These are phyloP conservation scores for Populus davidiana DNA, from an alignment of 345 rosid genomes.

Conservation along the genomic window DNA sequence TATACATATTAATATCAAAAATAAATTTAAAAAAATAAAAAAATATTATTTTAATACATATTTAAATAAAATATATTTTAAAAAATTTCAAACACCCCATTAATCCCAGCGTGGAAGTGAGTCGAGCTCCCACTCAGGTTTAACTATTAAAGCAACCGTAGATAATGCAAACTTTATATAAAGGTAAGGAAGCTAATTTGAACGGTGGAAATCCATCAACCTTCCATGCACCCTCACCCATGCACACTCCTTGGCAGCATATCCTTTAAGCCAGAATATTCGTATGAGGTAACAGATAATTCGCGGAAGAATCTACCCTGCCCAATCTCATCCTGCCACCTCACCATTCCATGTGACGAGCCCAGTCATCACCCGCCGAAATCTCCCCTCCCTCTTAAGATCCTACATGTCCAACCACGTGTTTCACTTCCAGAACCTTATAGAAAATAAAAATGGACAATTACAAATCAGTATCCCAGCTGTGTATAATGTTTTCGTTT, in stretches of 20 bases:
- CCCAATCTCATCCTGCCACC: constrained; percentile 24
- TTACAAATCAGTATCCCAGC: background rate
- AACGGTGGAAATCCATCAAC: background rate
- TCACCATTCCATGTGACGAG: background rate
- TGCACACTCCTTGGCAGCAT: background rate
- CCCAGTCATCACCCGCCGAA: constrained; percentile 32
- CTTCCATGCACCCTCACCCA: background rate
- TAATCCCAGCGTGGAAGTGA: too few species aligned
- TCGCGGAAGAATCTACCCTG: constrained; percentile 7
- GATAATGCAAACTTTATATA: too few species aligned
- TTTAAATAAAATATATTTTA: too few species aligned
- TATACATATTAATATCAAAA: too few species aligned
- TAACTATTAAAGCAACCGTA: too few species aligned
- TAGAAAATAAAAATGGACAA: background rate
- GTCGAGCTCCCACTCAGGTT: too few species aligned
- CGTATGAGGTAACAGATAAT: constrained; percentile 8
- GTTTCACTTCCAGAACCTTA: constrained; percentile 35
- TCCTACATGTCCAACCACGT: constrained; percentile 53
- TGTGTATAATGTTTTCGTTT: background rate
- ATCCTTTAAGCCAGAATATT: constrained; percentile 18
- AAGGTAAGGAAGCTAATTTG: background rate
- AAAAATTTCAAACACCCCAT: too few species aligned
- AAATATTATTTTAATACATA: too few species aligned
- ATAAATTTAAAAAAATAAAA: too few species aligned
- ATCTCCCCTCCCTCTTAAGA: background rate